Evolutionary conservation across 1,284 basidiomycete genomes (phyloP).

Genomic region (Chalciporus sp.): DNA sequence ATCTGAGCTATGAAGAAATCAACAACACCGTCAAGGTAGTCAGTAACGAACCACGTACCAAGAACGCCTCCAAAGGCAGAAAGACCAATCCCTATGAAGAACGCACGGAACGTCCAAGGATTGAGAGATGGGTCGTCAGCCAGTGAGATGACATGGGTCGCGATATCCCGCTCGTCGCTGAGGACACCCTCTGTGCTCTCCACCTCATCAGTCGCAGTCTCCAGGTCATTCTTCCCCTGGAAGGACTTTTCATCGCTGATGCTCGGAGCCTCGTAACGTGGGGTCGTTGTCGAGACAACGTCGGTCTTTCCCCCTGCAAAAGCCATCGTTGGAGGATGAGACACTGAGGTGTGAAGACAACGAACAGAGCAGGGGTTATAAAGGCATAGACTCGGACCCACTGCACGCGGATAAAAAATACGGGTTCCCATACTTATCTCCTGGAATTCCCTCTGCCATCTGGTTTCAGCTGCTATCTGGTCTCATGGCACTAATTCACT

Average conservation of each 20-base stretch:
- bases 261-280: conserved; percentile 18
- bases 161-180: conserved; percentile 48
- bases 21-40: neutral
- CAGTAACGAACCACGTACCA: conserved; percentile 18
- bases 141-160: conserved; percentile 52
- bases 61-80: conserved; percentile 62
- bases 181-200: conserved; percentile 35
- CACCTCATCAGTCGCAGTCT: conserved; percentile 27
- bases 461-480: too few relatives aligned
- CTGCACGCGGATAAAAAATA: neutral
- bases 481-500: neutral
- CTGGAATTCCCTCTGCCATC: too few relatives aligned
- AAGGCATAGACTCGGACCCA: neutral
- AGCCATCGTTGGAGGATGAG: neutral
- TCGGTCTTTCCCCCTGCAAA: neutral
- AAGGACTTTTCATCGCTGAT: conserved; percentile 17
- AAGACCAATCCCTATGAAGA: conserved; percentile 62
- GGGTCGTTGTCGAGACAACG: neutral
- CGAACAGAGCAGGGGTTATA: neutral
- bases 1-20: conserved; percentile 43
- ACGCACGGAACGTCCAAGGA: conserved; percentile 58
- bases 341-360: neutral
- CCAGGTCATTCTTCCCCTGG: conserved; percentile 35
- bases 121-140: conserved; percentile 59
- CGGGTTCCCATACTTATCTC: neutral